A percentile compares a stretch with the other conserved stretches of the same genome.
Conservation (phyloP, 2,329 filamentous ascomycete genomes). For the Seiridium unicorne region DNA sequence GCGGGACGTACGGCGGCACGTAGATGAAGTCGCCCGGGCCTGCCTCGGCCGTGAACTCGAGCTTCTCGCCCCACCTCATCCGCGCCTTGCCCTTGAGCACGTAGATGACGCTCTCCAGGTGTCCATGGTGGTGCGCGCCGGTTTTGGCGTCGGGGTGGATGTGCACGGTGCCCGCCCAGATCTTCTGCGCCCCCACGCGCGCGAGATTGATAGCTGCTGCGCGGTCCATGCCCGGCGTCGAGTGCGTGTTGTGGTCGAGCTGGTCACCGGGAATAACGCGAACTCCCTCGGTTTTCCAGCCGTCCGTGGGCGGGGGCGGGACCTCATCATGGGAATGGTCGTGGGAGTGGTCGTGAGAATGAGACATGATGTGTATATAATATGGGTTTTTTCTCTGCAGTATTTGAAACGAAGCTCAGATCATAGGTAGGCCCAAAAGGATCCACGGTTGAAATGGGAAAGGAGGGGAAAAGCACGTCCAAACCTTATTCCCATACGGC, state of each 20-base stretch:
- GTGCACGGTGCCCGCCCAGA: slow-evolving; percentile 43
- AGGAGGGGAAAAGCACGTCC: not conserved
- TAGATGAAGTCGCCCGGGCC: slow-evolving; percentile 45
- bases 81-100: slow-evolving; percentile 40
- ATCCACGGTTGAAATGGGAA: not conserved
- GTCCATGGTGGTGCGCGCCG: slow-evolving; percentile 42
- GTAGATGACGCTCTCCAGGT: slow-evolving; percentile 44
- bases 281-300: slow-evolving; percentile 39
- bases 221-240: slow-evolving; percentile 42
- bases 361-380: not conserved
- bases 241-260: slow-evolving; percentile 38
- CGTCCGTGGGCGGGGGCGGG: slow-evolving; percentile 13
- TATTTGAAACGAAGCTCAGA: not conserved
- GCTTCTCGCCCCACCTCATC: slow-evolving; percentile 42
- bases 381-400: not conserved
- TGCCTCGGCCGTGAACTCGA: slow-evolving; percentile 42
- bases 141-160: slow-evolving; percentile 43
- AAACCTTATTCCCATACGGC: not conserved
- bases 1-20: slow-evolving; percentile 41
- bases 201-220: slow-evolving; percentile 42
- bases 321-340: not conserved
- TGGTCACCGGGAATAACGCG: slow-evolving; percentile 37
- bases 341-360: not conserved
- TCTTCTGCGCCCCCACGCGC: slow-evolving; percentile 38
- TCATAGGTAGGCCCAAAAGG: not conserved